phyloP scores from a whole-genome alignment of 2,329 filamentous ascomycete genomes.

The Neonectria sp. region DNA sequence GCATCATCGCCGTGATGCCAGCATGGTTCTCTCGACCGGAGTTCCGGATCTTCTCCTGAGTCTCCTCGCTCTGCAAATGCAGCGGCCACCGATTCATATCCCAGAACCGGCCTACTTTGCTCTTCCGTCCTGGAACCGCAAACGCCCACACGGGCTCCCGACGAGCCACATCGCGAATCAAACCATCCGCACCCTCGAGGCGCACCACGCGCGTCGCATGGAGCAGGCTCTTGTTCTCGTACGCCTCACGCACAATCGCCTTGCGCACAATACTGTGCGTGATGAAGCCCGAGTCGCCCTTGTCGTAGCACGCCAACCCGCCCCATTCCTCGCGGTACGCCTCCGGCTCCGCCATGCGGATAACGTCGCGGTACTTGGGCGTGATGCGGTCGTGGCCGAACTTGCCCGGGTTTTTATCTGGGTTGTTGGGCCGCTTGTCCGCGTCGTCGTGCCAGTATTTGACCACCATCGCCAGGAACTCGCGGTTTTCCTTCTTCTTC shows the following conservation, averaged over 20 bases:
- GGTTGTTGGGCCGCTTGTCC: conserved; percentile 35
- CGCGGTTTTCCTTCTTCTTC: conserved; percentile 26
- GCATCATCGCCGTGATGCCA: not conserved
- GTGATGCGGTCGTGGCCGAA: conserved; percentile 27
- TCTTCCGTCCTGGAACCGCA: conserved; percentile 44
- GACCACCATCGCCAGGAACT: conserved; percentile 33
- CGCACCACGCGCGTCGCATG: conserved; percentile 55
- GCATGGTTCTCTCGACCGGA: conserved; percentile 1
- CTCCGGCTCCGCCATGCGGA: conserved; percentile 51
- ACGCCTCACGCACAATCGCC: conserved; percentile 60
- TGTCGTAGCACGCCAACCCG: conserved; percentile 24
- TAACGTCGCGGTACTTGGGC: conserved; percentile 48
- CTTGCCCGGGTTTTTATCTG: conserved; percentile 24
- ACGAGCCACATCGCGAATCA: conserved; percentile 32
- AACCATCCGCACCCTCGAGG: conserved; percentile 33
- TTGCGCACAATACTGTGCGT: conserved; percentile 51
- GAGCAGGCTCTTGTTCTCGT: conserved; percentile 59
- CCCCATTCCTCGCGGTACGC: conserved; percentile 26
- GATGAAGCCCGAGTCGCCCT: conserved; percentile 33
- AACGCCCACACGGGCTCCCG: conserved; percentile 53
- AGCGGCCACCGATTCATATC: conserved; percentile 65
- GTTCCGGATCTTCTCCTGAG: conserved; percentile 47
- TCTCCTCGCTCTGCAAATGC: conserved; percentile 53
- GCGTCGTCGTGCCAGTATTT: conserved; percentile 36
- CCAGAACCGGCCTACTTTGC: conserved; percentile 55